Evolutionary conservation across 2,329 filamentous ascomycete genomes (phyloP).

Genomic region (Pseudogymnoascus sp.): DNA sequence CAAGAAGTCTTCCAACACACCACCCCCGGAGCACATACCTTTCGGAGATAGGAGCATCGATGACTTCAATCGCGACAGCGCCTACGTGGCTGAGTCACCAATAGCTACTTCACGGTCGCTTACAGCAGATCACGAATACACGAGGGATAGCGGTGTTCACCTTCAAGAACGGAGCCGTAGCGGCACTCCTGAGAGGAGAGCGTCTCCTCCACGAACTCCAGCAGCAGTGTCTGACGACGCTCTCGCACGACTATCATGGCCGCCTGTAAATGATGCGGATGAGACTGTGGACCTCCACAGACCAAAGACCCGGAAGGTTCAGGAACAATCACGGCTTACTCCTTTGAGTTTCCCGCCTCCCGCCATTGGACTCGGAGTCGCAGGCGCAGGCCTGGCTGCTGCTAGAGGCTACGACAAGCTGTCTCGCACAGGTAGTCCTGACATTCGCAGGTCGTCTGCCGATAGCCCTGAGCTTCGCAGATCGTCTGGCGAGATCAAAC

Average conservation of each 20-base stretch:
- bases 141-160: conserved; percentile 47
- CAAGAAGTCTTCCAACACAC: not conserved
- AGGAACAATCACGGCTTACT: conserved; percentile 9
- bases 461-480: not conserved
- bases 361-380: conserved; percentile 19
- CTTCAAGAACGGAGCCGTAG: conserved; percentile 39
- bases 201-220: conserved; percentile 17
- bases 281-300: conserved; percentile 36
- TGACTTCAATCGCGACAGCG: conserved; percentile 40
- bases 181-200: conserved; percentile 18
- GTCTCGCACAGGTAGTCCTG: not conserved
- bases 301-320: conserved; percentile 7
- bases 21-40: not conserved
- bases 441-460: not conserved
- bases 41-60: conserved; percentile 22
- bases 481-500: conserved; percentile 4
- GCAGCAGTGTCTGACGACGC: conserved; percentile 27
- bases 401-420: conserved; percentile 9
- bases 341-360: conserved; percentile 17
- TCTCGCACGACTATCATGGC: conserved; percentile 30
- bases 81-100: conserved; percentile 39
- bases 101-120: conserved; percentile 17
- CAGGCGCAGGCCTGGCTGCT: conserved; percentile 20
- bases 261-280: conserved; percentile 37
- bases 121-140: not conserved